Evolutionary conservation across 805 yeast genomes (phyloP).

Genomic region (Schizosaccharomyces cryophilus): DNA sequence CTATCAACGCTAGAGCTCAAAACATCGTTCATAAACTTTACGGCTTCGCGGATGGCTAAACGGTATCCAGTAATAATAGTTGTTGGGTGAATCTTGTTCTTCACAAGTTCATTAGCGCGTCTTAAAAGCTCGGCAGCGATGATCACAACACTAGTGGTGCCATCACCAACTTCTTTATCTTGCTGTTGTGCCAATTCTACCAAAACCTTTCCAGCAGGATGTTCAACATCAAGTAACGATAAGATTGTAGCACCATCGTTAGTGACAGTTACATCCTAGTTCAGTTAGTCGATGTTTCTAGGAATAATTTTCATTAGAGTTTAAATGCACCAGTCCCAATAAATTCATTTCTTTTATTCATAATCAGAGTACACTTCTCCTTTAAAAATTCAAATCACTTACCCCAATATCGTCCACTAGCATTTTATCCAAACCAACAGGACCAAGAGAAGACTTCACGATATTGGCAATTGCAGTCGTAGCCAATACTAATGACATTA

Average conservation of each 20-base stretch:
- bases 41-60: conserved; percentile 76
- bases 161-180: conserved; percentile 96
- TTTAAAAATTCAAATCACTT: background rate
- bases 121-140: conserved; percentile 80
- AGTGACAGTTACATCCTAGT: conserved; percentile 72
- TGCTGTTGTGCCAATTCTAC: conserved; percentile 97
- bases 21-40: conserved; percentile 62
- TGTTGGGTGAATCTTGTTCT: conserved; percentile 88
- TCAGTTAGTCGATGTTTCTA: background rate
- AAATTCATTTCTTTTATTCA: no score
- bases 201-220: conserved; percentile 92
- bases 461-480: conserved; percentile 67
- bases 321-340: no score
- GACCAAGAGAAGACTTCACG: conserved; percentile 83
- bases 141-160: conserved; percentile 91
- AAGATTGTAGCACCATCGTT: conserved; percentile 97
- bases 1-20: conserved; percentile 56
- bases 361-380: no score
- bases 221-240: conserved; percentile 78
- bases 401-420: conserved; percentile 78
- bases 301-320: no score
- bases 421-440: conserved; percentile 96
- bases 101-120: conserved; percentile 81
- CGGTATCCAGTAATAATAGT: conserved; percentile 93
- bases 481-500: conserved; percentile 31